Percentiles rank a stretch among this genome's conserved stretches.
These are phyloP conservation scores for Sesbania bispinosa DNA, from an alignment of 306 rosid species.

Conservation along the genomic window DNA sequence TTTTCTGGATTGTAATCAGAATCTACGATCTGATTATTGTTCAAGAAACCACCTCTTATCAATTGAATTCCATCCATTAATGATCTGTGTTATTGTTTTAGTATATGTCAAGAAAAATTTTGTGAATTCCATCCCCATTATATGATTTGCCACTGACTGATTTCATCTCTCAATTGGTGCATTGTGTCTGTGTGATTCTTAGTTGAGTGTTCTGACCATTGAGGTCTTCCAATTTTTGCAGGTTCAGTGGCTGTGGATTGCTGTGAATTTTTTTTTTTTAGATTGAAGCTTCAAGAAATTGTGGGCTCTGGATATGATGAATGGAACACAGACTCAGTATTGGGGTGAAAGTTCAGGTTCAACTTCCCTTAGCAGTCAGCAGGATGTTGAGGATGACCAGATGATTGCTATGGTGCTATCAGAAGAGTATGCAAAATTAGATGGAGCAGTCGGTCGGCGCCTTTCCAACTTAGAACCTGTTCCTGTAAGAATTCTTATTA, in stretches of 20 bases:
- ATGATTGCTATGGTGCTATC: constrained; percentile 77
- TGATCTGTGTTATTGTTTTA: background rate
- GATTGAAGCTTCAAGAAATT: background rate
- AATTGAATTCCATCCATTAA: background rate
- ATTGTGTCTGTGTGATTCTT: background rate
- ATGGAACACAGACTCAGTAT: constrained; percentile 29
- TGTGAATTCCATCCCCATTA: background rate
- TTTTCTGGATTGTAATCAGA: background rate
- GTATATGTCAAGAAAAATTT: background rate
- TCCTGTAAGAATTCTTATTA: constrained; percentile 45
- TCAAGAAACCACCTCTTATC: background rate
- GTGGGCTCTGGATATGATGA: constrained; percentile 32
- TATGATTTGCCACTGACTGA: background rate
- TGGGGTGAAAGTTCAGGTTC: constrained; percentile 64
- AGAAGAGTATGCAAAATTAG: constrained; percentile 79
- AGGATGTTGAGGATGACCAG: constrained; percentile 58
- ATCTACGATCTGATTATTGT: constrained; percentile 19
- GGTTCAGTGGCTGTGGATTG: constrained; percentile 11
- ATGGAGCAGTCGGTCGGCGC: constrained; percentile 60
- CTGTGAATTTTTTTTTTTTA: background rate
- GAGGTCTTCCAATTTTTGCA: background rate
- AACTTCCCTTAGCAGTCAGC: constrained; percentile 57
- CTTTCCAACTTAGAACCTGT: constrained; percentile 69
- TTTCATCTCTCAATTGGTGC: background rate
- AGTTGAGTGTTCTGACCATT: background rate